phyloP scores from a whole-genome alignment of 1,284 basidiomycete genomes.

The Naganishia liquefaciens region DNA sequence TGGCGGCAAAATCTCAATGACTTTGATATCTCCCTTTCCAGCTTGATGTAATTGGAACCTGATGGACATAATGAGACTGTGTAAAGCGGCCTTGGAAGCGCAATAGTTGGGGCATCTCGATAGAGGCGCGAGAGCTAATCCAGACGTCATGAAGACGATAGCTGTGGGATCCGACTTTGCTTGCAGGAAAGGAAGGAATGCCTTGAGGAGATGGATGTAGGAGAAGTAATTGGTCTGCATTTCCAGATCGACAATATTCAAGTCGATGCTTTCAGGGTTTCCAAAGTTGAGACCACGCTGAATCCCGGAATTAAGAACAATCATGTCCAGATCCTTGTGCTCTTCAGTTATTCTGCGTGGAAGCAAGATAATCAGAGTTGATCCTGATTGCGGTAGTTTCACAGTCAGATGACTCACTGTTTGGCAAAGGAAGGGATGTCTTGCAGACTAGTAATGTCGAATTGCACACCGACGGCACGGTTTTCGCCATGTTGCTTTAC shows the following conservation, averaged over 20 bases:
- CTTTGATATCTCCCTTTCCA: constrained; percentile 57
- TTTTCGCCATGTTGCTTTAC: constrained; percentile 42
- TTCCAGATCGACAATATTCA: constrained; percentile 43
- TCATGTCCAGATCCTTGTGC: constrained; percentile 62
- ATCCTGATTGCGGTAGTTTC: not conserved
- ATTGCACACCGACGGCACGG: constrained; percentile 54
- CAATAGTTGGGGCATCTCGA: constrained; percentile 59
- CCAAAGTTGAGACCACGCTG: constrained; percentile 61
- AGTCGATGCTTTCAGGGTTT: constrained; percentile 58
- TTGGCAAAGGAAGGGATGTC: constrained; percentile 26
- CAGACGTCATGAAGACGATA: constrained; percentile 62
- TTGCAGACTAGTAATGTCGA: constrained; percentile 51
- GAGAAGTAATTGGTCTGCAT: constrained; percentile 32
- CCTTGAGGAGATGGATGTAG: constrained; percentile 26
- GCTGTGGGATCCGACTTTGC: constrained; percentile 57
- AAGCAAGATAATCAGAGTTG: not conserved
- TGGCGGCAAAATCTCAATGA: constrained; percentile 66
- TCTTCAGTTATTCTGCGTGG: constrained; percentile 50
- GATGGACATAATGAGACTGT: constrained; percentile 60
- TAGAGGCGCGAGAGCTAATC: constrained; percentile 58
- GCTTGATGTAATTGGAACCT: constrained; percentile 56
- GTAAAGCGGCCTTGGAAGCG: constrained; percentile 64
- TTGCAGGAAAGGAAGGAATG: constrained; percentile 23
- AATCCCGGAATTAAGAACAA: constrained; percentile 60
- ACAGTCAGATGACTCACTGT: constrained; percentile 41